These are phyloP conservation scores for Calonectria montana DNA, from an alignment of 2,329 filamentous ascomycete genomes.

Conservation along the genomic window DNA sequence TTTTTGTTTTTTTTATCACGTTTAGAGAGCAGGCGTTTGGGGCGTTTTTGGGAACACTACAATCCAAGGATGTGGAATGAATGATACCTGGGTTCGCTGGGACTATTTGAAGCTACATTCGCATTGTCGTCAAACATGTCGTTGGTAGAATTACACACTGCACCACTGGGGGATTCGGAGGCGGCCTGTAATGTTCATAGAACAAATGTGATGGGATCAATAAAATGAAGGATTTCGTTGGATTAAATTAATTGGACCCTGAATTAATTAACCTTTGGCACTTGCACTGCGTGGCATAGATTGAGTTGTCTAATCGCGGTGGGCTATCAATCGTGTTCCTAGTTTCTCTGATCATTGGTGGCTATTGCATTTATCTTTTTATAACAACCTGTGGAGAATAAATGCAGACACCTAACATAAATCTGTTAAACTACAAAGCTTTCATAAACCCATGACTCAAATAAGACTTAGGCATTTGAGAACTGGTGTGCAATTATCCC, in stretches of 20 bases:
- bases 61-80: neutral
- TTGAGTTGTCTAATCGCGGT: neutral
- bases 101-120: neutral
- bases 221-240: neutral
- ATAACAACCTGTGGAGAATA: neutral
- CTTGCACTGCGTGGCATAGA: neutral
- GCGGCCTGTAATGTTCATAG: neutral
- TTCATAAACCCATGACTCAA: too few species aligned
- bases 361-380: neutral
- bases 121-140: neutral
- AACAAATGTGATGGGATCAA: neutral
- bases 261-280: neutral
- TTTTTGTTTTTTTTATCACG: neutral
- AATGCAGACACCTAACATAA: too few species aligned
- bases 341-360: too few species aligned
- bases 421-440: too few species aligned
- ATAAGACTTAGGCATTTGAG: too few species aligned
- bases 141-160: neutral
- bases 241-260: neutral
- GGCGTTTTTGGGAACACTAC: slow-evolving; percentile 11
- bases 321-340: neutral
- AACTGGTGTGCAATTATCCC: too few species aligned
- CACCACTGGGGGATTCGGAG: neutral
- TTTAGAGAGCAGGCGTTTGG: slow-evolving; percentile 16
- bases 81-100: slow-evolving; percentile 4